phyloP scores from a whole-genome alignment of 257 asterid species.

The Scutellaria minor region DNA sequence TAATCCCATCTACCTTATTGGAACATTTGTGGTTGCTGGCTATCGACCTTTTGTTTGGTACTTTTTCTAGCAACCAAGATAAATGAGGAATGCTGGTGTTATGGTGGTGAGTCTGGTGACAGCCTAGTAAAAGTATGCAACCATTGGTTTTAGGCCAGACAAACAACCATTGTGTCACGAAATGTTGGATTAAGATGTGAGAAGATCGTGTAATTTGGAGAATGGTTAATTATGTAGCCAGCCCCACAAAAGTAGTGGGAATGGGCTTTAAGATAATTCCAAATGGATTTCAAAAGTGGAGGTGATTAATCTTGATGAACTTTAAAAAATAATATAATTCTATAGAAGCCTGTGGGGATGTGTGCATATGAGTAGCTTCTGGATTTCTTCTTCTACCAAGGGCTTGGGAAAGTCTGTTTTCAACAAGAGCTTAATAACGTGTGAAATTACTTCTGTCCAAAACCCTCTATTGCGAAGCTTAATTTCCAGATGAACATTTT shows the following conservation, averaged over 20 bases:
- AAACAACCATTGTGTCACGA: too few relatives aligned
- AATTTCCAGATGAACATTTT: neutral
- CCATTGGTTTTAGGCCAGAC: too few relatives aligned
- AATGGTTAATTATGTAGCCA: too few relatives aligned
- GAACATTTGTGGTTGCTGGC: slow-evolving; percentile 6
- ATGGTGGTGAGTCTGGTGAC: too few relatives aligned
- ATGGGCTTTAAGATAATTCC: too few relatives aligned
- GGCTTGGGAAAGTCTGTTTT: neutral
- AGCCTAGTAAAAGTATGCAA: neutral
- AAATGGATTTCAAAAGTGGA: neutral
- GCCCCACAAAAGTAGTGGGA: too few relatives aligned
- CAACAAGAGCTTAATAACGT: neutral
- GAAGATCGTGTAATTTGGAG: too few relatives aligned
- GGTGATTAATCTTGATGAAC: neutral
- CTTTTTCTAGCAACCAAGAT: neutral
- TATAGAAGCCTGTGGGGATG: neutral
- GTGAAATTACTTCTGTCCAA: neutral
- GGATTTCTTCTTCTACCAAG: neutral
- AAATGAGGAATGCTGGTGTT: too few relatives aligned
- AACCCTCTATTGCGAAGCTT: neutral
- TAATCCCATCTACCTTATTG: slow-evolving; percentile 2
- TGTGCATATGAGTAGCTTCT: neutral
- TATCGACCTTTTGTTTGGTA: neutral
- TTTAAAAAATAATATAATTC: neutral
- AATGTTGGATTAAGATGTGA: too few relatives aligned